Base-by-base conservation (phyloP, 179 eudicot species). In the Nepenthes alata region DNA sequence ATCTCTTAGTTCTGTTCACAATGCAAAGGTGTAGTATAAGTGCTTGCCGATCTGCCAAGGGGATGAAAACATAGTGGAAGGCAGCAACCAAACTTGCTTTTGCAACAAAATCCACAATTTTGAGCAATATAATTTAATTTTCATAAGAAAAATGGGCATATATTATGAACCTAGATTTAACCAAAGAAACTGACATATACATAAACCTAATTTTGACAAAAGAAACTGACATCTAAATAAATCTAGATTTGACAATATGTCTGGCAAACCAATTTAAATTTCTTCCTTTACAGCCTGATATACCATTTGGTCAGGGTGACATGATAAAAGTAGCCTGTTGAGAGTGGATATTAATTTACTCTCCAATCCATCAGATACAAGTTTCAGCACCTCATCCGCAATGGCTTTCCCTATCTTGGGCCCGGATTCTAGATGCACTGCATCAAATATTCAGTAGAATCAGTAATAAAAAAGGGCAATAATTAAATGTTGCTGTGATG, bases 221-320 rank as follows among this genome's bases (percentile, higher is more conserved):
- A 13, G 25, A 0, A 25, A 25, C 25, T 0, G 45, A 41, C 45
- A 41, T 41, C 5, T 4, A 4, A 7, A 41, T 4, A 41, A 41
- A 41, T 7, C 45, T 4, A 7, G 45, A 41, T 41, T 41, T 41
- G 45, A 41, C 45, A 50, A 50, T 1, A 13, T 4, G 11, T 11
- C 11, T 8, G 15, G 34, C 1, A 48, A 35, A 60, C n/a, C 15
- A 60, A n/a, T 47, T 60, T 2, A 47, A 10, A 44, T 6, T 50
- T 11, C n/a, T n/a, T 6, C 15, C 53, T 11, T 14, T 45, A 11
- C 51, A 12, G 51, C 7, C 36, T 44, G 61, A 72, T 80, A 70
- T 77, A 90, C 98, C 97, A 94, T 87, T 63, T 84, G 64, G 70
- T 82, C 89, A 5, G 97, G 91, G 70, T 78, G 78, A 61, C 69